Base-by-base conservation (phyloP, 2,329 filamentous ascomycete species). In the Dactylellina drechsleri region DNA sequence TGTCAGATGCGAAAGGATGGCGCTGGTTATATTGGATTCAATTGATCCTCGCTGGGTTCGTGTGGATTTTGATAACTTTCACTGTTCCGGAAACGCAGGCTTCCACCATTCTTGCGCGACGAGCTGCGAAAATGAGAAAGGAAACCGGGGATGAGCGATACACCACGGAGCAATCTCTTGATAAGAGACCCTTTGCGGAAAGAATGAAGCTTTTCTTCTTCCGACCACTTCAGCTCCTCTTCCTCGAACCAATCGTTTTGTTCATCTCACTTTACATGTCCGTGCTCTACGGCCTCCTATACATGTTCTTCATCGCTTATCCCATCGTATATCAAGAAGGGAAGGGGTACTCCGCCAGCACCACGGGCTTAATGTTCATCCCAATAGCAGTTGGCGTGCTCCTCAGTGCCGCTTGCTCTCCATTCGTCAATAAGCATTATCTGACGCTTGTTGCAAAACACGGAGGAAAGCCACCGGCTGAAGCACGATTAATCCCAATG, bases 11-110 rank as follows among this genome's bases (percentile, higher is more conserved):
- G 0, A 82, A 84, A 0, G 90, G 90, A 43, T 95, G 92, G 92
- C 84, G 92, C 77, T 95, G 91, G 91, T 84, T 95, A 0, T 95
- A 95, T 83, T 94, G 91, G 90, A 87, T 96, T 78, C 92, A 94
- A 80, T 84, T 95, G 10, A 96, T 96, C 79, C 80, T 95, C 12
- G 84, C 90, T 26, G 88, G 85, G 13, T 80, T 89, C 57, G 87
- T 90, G 78, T 95, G 90, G 88, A 74, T 90, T 16, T 81, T 94
- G 74, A 93, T 95, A 81, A 90, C 89, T 31, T 93, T 96, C 82
- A 95, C 92, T n/a, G 90, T 96, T 0, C 92, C 92, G 0, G 93
- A 96, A 82, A 97, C 93, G 0, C 96, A 95, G 81, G 89, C 92
- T 0, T 92, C 93, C 0, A 91, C 88, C 0, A 88, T 97, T 59